Conservation (phyloP, 805 yeast species). For the Lipomyces chichibuensis region DNA sequence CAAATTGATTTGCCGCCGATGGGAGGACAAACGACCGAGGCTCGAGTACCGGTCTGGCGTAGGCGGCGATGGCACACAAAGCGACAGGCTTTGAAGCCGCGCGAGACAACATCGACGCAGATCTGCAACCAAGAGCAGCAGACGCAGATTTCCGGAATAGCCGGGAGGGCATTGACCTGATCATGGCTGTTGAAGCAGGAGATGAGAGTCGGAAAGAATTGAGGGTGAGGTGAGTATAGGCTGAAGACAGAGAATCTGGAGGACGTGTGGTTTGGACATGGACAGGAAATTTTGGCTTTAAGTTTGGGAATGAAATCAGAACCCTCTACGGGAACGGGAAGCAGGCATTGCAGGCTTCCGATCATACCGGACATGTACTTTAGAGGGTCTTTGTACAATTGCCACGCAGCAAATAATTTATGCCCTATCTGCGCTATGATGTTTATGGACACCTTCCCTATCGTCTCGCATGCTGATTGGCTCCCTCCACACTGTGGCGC, state of each 20-base stretch:
- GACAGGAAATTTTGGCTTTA: too few species aligned
- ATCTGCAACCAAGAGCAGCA: conserved; percentile 16
- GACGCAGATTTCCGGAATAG: conserved; percentile 7
- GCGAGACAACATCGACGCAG: conserved; percentile 8
- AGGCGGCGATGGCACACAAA: neutral
- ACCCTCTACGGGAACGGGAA: neutral
- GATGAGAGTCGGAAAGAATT: neutral
- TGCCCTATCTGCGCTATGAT: neutral
- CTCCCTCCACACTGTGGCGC: neutral
- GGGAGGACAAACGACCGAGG: conserved; percentile 35
- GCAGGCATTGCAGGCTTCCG: neutral
- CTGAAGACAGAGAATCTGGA: neutral
- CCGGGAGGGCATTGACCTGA: conserved; percentile 13
- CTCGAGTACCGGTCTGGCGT: conserved; percentile 9
- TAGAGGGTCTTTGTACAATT: too few species aligned
- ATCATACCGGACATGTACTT: neutral
- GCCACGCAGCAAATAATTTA: neutral
- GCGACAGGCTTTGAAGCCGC: conserved; percentile 5
- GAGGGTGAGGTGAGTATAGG: neutral
- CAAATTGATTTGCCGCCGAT: conserved; percentile 14
- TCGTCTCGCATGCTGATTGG: neutral
- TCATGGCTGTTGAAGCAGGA: conserved; percentile 14
- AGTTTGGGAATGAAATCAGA: too few species aligned
- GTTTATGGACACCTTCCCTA: too few species aligned
- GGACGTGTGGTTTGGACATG: neutral